These are phyloP conservation scores for Medicago lupulina DNA, from an alignment of 306 rosid species.

Conservation along the genomic window DNA sequence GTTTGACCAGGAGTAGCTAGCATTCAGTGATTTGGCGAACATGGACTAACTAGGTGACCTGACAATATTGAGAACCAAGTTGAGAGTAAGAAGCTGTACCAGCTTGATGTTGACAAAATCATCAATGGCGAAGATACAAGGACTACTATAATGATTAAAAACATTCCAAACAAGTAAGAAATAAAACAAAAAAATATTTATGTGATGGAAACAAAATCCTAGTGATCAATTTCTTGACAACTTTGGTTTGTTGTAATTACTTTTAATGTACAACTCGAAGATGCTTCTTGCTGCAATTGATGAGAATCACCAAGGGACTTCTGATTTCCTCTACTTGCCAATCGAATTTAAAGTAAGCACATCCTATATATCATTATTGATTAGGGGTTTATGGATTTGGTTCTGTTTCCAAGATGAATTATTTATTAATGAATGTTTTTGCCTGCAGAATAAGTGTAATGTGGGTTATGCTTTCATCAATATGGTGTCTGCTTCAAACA, in stretches of 20 bases:
- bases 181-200: constrained; percentile 11
- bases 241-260: constrained; percentile 33
- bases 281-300: constrained; percentile 93
- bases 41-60: constrained; percentile 67
- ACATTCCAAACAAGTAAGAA: constrained; percentile 92
- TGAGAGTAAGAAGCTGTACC: constrained; percentile 85
- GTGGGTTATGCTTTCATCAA: constrained; percentile 98
- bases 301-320: constrained; percentile 83
- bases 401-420: constrained; percentile 19
- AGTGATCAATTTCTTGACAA: constrained; percentile 32
- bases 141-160: constrained; percentile 95
- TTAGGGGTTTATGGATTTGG: constrained; percentile 3
- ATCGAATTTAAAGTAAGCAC: constrained; percentile 83
- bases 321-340: constrained; percentile 88
- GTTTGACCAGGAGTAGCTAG: constrained; percentile 58
- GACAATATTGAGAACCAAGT: constrained; percentile 68
- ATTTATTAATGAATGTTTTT: constrained; percentile 39
- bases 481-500: constrained; percentile 90
- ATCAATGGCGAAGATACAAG: constrained; percentile 78
- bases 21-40: constrained; percentile 66
- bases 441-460: constrained; percentile 89
- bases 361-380: constrained; percentile 34
- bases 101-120: constrained; percentile 90
- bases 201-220: constrained; percentile 7
- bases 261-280: constrained; percentile 83